Conservation (phyloP, 2,329 filamentous ascomycete species). For the Acrodontium crateriforme region DNA sequence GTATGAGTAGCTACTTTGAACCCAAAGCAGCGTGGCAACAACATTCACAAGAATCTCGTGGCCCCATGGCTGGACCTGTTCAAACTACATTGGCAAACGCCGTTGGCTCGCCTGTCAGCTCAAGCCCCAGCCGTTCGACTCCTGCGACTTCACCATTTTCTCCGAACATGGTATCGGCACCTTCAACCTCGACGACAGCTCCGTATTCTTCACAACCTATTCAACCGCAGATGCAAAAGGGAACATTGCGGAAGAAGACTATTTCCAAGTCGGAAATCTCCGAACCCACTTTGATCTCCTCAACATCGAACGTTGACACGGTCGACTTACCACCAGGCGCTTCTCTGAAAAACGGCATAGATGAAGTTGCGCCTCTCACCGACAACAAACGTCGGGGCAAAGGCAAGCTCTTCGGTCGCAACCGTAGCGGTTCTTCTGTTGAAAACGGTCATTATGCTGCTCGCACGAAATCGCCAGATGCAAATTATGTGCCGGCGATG, state of each 20-base stretch:
- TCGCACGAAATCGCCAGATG: constrained; percentile 11
- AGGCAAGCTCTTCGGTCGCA: constrained; percentile 19
- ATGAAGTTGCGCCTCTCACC: constrained; percentile 37
- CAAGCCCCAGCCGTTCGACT: not conserved
- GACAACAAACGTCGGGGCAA: constrained; percentile 47
- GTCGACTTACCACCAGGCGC: constrained; percentile 44
- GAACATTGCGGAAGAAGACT: constrained; percentile 39
- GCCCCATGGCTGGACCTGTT: too few relatives aligned
- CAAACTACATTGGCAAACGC: constrained; percentile 2
- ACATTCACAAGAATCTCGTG: not conserved
- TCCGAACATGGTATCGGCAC: constrained; percentile 34
- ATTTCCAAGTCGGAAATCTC: constrained; percentile 49
- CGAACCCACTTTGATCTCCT: constrained; percentile 41
- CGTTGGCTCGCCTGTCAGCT: too few relatives aligned
- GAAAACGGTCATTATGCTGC: constrained; percentile 4
- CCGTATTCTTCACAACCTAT: constrained; percentile 12
- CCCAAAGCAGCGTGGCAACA: constrained; percentile 4
- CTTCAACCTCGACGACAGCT: constrained; percentile 28
- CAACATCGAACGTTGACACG: constrained; percentile 45
- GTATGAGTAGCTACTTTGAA: constrained; percentile 16
- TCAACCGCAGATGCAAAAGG: constrained; percentile 25
- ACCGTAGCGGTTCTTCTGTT: constrained; percentile 5
- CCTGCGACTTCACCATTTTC: constrained; percentile 29
- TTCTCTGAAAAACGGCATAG: constrained; percentile 39
- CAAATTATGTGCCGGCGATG: constrained; percentile 2